These are phyloP conservation scores for Tolypocladium ophioglossoides DNA, from an alignment of 2,329 filamentous ascomycete genomes.

Conservation along the genomic window DNA sequence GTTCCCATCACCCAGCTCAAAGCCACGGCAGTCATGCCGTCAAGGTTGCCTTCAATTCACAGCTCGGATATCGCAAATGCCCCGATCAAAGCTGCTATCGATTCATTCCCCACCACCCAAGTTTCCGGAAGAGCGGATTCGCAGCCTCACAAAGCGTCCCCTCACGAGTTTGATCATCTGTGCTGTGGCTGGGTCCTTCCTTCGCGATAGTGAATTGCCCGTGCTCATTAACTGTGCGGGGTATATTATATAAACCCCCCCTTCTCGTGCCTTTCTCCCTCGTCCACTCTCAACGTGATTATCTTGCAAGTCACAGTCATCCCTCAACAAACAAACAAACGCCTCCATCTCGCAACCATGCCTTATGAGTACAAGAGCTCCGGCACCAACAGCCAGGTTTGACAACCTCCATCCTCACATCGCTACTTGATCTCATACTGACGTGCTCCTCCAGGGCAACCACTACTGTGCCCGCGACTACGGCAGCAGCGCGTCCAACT, in stretches of 20 bases:
- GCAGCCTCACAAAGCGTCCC: no score
- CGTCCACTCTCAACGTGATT: not conserved
- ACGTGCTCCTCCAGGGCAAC: conserved; percentile 43
- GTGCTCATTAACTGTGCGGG: no score
- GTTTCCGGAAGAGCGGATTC: no score
- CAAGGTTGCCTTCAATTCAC: no score
- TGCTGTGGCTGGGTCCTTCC: no score
- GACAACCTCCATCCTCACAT: conserved; percentile 1
- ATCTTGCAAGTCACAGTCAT: not conserved
- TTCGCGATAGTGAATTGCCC: no score
- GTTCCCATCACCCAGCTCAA: no score
- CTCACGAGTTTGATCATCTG: no score
- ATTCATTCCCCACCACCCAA: no score
- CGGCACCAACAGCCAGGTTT: conserved; percentile 55
- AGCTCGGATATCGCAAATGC: no score
- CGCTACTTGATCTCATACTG: not conserved
- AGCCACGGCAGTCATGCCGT: no score
- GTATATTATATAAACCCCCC: not conserved
- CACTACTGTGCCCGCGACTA: conserved; percentile 58
- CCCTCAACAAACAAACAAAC: not conserved
- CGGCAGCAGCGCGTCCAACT: conserved; percentile 41
- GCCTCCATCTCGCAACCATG: conserved; percentile 4
- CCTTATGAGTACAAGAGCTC: conserved; percentile 33
- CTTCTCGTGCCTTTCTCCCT: not conserved
- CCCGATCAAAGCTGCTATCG: no score